These are phyloP conservation scores for Escovopsis weberi DNA, from an alignment of 2,329 filamentous ascomycete genomes.

Conservation along the genomic window DNA sequence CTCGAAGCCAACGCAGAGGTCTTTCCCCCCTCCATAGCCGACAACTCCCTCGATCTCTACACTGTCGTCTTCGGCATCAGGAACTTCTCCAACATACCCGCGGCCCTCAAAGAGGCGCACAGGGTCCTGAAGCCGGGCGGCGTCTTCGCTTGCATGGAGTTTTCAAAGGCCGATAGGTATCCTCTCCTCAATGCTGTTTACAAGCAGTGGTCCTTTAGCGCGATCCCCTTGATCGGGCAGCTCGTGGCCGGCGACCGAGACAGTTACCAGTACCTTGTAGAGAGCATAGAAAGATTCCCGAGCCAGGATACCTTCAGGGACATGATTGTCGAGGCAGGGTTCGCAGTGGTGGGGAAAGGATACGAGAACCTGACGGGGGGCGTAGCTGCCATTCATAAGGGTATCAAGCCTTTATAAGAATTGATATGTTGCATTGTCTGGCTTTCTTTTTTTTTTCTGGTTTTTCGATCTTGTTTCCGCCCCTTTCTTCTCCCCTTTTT, in stretches of 20 bases:
- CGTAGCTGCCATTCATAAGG: constrained; percentile 92
- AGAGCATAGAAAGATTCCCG: constrained; percentile 92
- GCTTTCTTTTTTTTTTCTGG: neutral
- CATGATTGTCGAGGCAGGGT: constrained; percentile 76
- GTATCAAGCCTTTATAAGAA: constrained; percentile 57
- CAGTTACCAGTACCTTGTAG: constrained; percentile 96
- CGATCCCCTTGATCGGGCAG: constrained; percentile 91
- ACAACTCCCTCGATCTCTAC: constrained; percentile 76
- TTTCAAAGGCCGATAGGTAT: constrained; percentile 67
- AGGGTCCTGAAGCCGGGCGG: constrained; percentile 87
- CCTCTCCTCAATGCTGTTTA: constrained; percentile 72
- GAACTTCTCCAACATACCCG: constrained; percentile 88
- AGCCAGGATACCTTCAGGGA: constrained; percentile 68
- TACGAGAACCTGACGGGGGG: constrained; percentile 88
- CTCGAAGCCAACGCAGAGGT: constrained; percentile 82
- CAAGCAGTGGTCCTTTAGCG: constrained; percentile 89
- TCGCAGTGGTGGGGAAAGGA: constrained; percentile 64
- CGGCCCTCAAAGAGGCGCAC: constrained; percentile 68
- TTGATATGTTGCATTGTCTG: neutral
- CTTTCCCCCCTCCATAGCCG: constrained; percentile 46
- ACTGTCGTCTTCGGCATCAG: constrained; percentile 95
- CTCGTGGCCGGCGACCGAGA: constrained; percentile 85
- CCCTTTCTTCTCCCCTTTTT: neutral
- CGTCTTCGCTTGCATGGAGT: constrained; percentile 93
- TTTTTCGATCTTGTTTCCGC: constrained; percentile 10